A percentile compares a stretch with the other conserved stretches of the same genome.
These are phyloP conservation scores for Serendipita vermifera DNA, from an alignment of 768 basidiomycete genomes.

Conservation along the genomic window DNA sequence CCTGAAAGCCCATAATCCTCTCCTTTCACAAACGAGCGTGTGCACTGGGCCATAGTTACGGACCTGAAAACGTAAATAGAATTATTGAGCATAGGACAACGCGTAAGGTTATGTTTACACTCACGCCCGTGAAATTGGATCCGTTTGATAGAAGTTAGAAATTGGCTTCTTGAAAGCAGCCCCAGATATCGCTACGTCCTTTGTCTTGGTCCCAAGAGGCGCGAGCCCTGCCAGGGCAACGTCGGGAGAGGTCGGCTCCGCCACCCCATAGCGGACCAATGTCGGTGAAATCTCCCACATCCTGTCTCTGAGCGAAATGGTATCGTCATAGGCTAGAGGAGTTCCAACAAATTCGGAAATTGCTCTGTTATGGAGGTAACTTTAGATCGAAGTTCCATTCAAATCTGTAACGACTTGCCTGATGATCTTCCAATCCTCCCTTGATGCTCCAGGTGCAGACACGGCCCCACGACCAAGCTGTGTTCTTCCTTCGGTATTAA, in stretches of 20 bases:
- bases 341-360: constrained; percentile 74
- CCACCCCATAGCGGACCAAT: constrained; percentile 69
- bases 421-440: constrained; percentile 97
- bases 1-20: constrained; percentile 48
- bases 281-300: constrained; percentile 96
- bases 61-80: constrained; percentile 35
- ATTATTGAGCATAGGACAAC: background rate
- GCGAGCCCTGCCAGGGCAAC: constrained; percentile 59
- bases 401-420: constrained; percentile 36
- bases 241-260: constrained; percentile 63
- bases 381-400: background rate
- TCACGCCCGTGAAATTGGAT: constrained; percentile 85
- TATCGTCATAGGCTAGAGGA: constrained; percentile 81
- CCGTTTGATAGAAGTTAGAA: constrained; percentile 90
- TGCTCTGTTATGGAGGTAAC: constrained; percentile 38
- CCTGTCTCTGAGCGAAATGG: constrained; percentile 70
- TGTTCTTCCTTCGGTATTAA: constrained; percentile 90
- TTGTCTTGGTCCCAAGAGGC: constrained; percentile 38
- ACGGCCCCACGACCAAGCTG: constrained; percentile 89
- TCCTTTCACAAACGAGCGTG: constrained; percentile 69
- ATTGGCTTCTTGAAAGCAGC: constrained; percentile 66
- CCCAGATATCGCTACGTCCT: constrained; percentile 43
- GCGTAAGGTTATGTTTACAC: constrained; percentile 26
- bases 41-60: constrained; percentile 94
- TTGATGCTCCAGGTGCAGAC: constrained; percentile 81